Base-by-base conservation (phyloP, 345 rosid species). In the Euclidium syriacum region DNA sequence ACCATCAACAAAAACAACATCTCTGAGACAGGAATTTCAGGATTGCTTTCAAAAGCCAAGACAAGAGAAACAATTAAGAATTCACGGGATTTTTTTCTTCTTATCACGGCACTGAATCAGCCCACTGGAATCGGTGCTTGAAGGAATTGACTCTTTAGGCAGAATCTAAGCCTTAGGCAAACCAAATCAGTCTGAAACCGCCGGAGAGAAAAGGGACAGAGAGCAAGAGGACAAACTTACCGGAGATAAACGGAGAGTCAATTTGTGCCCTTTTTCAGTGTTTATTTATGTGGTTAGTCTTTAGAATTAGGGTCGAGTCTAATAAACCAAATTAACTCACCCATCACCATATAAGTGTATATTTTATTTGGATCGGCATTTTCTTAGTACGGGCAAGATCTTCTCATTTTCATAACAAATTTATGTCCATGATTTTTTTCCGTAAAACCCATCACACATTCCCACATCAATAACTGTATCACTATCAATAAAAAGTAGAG, bases 161-260 rank as follows among this genome's bases (percentile, higher is more conserved):
- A 32, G 35, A 60, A 33, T 10, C 11, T 0, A 39, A 51, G 9
- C 39, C 7, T 2, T 20, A 9, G 20, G 8, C 2, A 3, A n/a
- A 23, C 15, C 11, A 5, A 49, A 38, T 18, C 39, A 26, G 20
- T 16, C 6, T 11, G 19, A 49, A 35, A 16, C 36, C 26, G 48
- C 22, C 50, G 50, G 48, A 25, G 29, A 36, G 15, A 59, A 7
- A 2, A n/a, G 17, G 11, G 11, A 26, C 22, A 42, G 54, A 33
- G 43, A 29, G 20, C 9, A 64, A 20, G 34, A 65, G 14, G 36
- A 32, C 52, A 58, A 32, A 24, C 44, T 68, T 41, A 58, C 70
- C 73, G 60, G 66, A 30, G 51, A 22, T 67, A 24, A 48, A 67
- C 72, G 35, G 43, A 58, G 72, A 29, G 26, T 10, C 18, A 35